Evolutionary conservation across 805 yeast species (phyloP), one percentile per base, ranked within the genome.

Genomic region (Candida multigemmis): DNA sequence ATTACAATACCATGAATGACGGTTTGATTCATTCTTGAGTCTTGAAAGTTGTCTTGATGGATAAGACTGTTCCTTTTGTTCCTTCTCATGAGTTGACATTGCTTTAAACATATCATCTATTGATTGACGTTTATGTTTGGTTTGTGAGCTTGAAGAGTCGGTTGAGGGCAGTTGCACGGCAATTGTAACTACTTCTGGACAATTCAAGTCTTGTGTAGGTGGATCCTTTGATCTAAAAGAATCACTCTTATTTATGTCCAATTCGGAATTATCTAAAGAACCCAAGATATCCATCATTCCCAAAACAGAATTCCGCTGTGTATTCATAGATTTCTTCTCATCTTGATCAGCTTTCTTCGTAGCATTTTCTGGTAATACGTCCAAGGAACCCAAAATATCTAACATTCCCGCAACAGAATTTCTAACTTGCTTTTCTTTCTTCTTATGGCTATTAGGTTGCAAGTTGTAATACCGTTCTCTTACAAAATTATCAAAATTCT

Each of bases 1-100:
- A 27, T 44, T 42, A 27, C 42, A 37, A 19, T 37, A 42, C 60
- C 60, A 54, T 2, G 60, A 50, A 31, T 53, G 48, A 19, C 54
- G 30, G 15, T 41, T 40, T 3, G 14, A 11, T 4, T 16, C 16
- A 22, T 24, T 24, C 6, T 16, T 19, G 8, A n/a, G n/a, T n/a
- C n/a, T n/a, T n/a, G n/a, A n/a, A n/a, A n/a, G n/a, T n/a, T n/a
- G n/a, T n/a, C n/a, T n/a, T n/a, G n/a, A n/a, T n/a, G n/a, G n/a
- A n/a, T n/a, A n/a, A n/a, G n/a, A n/a, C n/a, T n/a, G n/a, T n/a
- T n/a, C n/a, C n/a, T n/a, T n/a, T n/a, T n/a, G n/a, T n/a, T n/a
- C n/a, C n/a, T n/a, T n/a, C n/a, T n/a, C n/a, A n/a, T n/a, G n/a
- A n/a, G n/a, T n/a, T n/a, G n/a, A n/a, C n/a, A n/a, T n/a, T n/a